Conservation (phyloP, 2,329 filamentous ascomycete species). For the Hirsutella minnesotensis region DNA sequence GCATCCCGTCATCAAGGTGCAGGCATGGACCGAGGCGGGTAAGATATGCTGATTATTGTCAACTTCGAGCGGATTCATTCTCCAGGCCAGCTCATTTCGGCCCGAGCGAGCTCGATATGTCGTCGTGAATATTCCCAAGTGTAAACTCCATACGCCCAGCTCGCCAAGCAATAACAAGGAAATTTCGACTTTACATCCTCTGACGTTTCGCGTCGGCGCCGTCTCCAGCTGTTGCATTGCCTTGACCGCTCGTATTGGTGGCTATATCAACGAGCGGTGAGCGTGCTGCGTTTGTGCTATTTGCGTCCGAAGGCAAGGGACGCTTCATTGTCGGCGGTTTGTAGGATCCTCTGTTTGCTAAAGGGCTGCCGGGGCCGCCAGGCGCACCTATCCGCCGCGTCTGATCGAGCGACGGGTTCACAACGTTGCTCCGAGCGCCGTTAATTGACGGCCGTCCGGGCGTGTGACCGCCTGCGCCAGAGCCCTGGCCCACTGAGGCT, state of each 20-base stretch:
- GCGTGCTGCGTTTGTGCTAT: constrained; percentile 16
- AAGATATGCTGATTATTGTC: not conserved
- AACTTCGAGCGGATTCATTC: not conserved
- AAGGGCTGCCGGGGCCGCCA: constrained; percentile 38
- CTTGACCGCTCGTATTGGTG: constrained; percentile 25
- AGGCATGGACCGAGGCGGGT: not conserved
- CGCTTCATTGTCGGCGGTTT: constrained; percentile 48
- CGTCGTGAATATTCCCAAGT: not conserved
- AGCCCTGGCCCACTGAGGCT: constrained; percentile 7
- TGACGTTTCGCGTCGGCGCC: constrained; percentile 39
- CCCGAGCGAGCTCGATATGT: not conserved
- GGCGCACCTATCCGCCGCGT: constrained; percentile 49
- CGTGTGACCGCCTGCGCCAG: constrained; percentile 11
- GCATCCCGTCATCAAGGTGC: not conserved
- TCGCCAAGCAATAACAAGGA: not conserved
- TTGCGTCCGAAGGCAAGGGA: constrained; percentile 22
- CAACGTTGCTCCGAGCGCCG: constrained; percentile 25
- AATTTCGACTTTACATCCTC: constrained; percentile 23
- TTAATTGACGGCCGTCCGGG: constrained; percentile 16
- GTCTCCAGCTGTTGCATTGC: constrained; percentile 8
- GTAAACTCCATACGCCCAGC: constrained; percentile 2
- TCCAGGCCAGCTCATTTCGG: not conserved
- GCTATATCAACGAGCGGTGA: constrained; percentile 39
- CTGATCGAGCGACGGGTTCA: constrained; percentile 43
- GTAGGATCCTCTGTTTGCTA: constrained; percentile 47